Evolutionary conservation across 805 yeast species (phyloP), one percentile per base, ranked within the genome.

Genomic region (Candida gorgasii): DNA sequence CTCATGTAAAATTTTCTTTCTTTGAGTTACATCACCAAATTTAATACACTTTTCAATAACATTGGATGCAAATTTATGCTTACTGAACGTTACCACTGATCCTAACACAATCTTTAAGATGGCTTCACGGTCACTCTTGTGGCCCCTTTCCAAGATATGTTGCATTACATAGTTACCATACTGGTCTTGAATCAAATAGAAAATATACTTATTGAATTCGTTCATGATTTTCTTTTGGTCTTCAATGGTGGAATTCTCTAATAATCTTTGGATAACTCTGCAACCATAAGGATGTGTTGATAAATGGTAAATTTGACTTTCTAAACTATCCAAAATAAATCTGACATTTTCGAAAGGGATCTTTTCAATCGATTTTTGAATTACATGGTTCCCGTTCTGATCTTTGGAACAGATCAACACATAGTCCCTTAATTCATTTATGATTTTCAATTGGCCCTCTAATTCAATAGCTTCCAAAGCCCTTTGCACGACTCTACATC

Each of bases 111-210:
- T 79, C 33, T 75, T 71, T 36, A 89, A 72, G 38, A 93, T 83
- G 36, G 61, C 69, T 43, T 72, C 76, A 13, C 84, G 77, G 54
- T 86, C 89, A 18, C 68, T 72, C 13, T 63, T 54, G n/a, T 69
- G 65, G n/a, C 96, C 95, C 45, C 84, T 79, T 62, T 89, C 95
- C 49, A 93, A 78, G 42, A 93, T 86, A 62, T 93, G 97, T 63
- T 93, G 99, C 58, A 93, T 89, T 29, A 93, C 99, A 59, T 93
- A 93, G 68, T 93, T 93, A 46, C 99, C 99, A 62, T 89, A 93
- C 68, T 93, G 98, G 61, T 93, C 98, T 60, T 89, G 96, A 44
- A 90, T 86, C 56, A 93, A 73, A 56, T 79, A 82, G 49, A 78
- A 84, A 17, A 88, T 78, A 56, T 79, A 85, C 39, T 80, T 77